A percentile compares a stretch with the other conserved stretches of the same genome.
These are phyloP conservation scores for Cladosporium oxysporum DNA, from an alignment of 2,329 filamentous ascomycete genomes.

Conservation along the genomic window DNA sequence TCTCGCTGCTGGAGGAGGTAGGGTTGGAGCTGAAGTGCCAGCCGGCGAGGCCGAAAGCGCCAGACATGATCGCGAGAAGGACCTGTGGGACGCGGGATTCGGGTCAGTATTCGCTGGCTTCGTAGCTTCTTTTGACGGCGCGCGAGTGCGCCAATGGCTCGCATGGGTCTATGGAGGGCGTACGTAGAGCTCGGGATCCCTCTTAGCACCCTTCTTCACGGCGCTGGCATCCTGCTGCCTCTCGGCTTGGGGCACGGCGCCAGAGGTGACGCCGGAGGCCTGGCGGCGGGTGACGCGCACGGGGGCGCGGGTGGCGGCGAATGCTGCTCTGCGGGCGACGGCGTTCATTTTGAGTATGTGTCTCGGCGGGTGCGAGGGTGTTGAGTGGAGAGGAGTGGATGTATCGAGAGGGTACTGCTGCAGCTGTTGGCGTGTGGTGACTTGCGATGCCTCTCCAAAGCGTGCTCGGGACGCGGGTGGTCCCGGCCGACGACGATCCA, in stretches of 20 bases:
- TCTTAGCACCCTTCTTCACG: conserved; percentile 55
- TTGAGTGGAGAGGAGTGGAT: conserved; percentile 11
- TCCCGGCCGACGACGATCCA: too few species aligned
- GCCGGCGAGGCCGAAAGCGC: conserved; percentile 82
- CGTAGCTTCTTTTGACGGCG: conserved; percentile 42
- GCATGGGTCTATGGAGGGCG: conserved; percentile 30
- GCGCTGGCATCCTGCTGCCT: conserved; percentile 13
- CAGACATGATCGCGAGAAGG: conserved; percentile 86
- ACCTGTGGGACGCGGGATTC: conserved; percentile 41
- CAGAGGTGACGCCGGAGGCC: conserved; percentile 45
- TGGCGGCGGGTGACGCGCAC: conserved; percentile 35
- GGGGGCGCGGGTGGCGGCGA: conserved; percentile 45
- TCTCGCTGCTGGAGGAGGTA: conserved; percentile 81
- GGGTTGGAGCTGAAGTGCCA: conserved; percentile 88
- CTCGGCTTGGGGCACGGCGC: conserved; percentile 29
- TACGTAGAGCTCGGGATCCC: conserved; percentile 76
- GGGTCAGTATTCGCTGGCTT: conserved; percentile 9
- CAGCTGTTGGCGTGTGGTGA: conserved; percentile 10
- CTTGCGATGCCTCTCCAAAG: background rate
- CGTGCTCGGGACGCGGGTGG: background rate
- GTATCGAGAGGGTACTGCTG: background rate
- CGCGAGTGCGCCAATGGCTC: conserved; percentile 18
- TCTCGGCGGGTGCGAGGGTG: conserved; percentile 17
- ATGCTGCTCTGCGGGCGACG: conserved; percentile 48
- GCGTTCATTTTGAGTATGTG: conserved; percentile 46